Conservation (phyloP, 257 asterid species). For the Phtheirospermum japonicum region DNA sequence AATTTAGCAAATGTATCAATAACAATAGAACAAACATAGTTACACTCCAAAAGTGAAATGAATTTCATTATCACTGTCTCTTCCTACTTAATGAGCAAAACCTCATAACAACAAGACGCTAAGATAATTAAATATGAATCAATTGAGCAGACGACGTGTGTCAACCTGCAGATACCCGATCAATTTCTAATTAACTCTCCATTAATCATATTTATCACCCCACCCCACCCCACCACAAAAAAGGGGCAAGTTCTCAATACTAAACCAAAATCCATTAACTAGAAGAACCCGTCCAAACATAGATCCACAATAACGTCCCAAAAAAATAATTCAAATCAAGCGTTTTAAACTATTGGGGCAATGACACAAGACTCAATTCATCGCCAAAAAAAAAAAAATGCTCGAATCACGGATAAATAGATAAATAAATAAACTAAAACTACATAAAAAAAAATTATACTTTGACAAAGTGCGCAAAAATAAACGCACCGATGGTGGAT, state of each 20-base stretch:
- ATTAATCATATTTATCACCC: no score
- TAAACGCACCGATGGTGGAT: constrained; percentile 28
- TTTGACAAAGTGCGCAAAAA: background rate
- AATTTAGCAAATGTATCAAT: no score
- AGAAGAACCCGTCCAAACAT: no score
- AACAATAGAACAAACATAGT: no score
- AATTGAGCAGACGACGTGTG: no score
- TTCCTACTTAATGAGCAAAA: background rate
- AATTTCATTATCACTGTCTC: constrained; percentile 11
- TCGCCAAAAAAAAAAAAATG: constrained; percentile 10
- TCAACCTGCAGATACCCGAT: no score
- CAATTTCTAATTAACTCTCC: constrained; percentile 1
- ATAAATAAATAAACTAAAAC: no score
- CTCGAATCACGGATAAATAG: no score
- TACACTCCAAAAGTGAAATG: background rate
- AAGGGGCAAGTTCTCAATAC: no score
- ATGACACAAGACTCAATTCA: constrained; percentile 5
- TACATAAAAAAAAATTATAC: background rate
- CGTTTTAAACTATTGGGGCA: background rate
- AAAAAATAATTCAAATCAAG: constrained; percentile 2
- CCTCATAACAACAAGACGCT: background rate
- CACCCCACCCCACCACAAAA: no score
- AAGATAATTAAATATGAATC: no score
- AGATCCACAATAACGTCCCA: background rate
- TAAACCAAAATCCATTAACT: no score